Evolutionary conservation across 305 asterid genomes (phyloP).

Genomic region (Monarda citriodora): DNA sequence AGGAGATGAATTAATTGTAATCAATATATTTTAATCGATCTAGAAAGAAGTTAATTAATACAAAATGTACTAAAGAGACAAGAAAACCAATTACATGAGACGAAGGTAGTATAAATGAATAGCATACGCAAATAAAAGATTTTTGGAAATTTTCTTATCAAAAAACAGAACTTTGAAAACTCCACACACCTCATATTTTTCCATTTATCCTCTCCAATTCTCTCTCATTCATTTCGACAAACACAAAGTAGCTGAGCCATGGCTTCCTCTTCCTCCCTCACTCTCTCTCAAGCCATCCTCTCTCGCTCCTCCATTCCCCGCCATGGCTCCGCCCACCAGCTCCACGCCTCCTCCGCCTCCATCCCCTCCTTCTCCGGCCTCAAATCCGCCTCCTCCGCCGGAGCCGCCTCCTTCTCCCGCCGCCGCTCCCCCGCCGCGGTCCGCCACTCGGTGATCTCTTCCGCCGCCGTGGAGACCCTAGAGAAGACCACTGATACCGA

Average conservation of each 20-base stretch:
- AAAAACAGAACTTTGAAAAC: conserved; percentile 12
- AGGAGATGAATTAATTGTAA: too few relatives aligned
- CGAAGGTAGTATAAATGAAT: conserved; percentile 8
- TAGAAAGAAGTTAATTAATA: too few relatives aligned
- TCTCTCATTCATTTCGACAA: conserved; percentile 21
- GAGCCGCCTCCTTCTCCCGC: conserved; percentile 25
- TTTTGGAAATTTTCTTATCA: conserved; percentile 16
- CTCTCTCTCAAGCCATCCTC: conserved; percentile 90
- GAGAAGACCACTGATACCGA: conserved; percentile 64
- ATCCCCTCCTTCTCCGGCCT: conserved; percentile 62
- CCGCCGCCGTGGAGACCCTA: conserved; percentile 71
- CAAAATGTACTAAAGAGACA: too few relatives aligned
- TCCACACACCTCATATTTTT: conserved; percentile 31
- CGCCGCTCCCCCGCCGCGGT: conserved; percentile 36
- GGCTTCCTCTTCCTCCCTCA: conserved; percentile 93
- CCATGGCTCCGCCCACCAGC: conserved; percentile 59
- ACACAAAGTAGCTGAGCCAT: conserved; percentile 43
- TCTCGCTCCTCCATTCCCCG: conserved; percentile 75
- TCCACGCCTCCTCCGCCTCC: conserved; percentile 29
- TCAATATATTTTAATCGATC: too few relatives aligned
- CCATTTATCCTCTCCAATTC: conserved; percentile 20
- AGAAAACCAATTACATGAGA: too few relatives aligned
- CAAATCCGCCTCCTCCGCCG: conserved; percentile 42
- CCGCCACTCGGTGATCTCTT: conserved; percentile 54
- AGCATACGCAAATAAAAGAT: conserved; percentile 1